Percentiles rank a stretch among this genome's conserved stretches.
These are phyloP conservation scores for Phaeophleospora eucalypticola DNA, from an alignment of 2,329 filamentous ascomycete species.

Conservation along the genomic window DNA sequence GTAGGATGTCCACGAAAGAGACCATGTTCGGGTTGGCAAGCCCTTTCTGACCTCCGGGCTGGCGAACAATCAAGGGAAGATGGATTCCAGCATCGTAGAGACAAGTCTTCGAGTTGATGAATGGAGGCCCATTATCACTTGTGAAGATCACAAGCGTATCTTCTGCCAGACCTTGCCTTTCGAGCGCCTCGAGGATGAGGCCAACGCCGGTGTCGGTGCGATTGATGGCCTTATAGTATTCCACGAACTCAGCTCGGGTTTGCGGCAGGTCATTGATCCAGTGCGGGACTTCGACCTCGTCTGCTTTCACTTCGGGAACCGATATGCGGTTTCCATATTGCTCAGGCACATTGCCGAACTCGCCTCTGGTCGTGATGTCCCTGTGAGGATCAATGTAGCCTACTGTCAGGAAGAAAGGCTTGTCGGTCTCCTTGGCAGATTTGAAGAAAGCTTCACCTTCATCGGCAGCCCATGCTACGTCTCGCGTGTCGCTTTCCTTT, in stretches of 20 bases:
- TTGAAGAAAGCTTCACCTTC: slow-evolving; percentile 39
- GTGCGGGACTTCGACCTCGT: slow-evolving; percentile 39
- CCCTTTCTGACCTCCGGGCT: slow-evolving; percentile 28
- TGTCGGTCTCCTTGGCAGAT: slow-evolving; percentile 27
- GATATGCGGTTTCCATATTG: slow-evolving; percentile 12
- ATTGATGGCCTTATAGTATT: slow-evolving; percentile 40
- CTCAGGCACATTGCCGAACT: slow-evolving; percentile 44
- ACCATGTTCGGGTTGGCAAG: slow-evolving; percentile 43
- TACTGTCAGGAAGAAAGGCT: slow-evolving; percentile 46
- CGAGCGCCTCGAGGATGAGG: slow-evolving; percentile 36
- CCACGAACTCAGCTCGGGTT: slow-evolving; percentile 41
- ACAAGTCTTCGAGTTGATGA: slow-evolving; percentile 51
- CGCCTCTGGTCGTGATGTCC: slow-evolving; percentile 35
- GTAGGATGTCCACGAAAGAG: slow-evolving; percentile 46
- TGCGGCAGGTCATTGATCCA: slow-evolving; percentile 42
- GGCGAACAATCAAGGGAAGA: slow-evolving; percentile 42
- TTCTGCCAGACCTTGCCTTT: slow-evolving; percentile 30
- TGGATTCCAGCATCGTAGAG: slow-evolving; percentile 47
- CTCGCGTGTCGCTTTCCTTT: slow-evolving; percentile 42
- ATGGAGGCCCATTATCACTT: slow-evolving; percentile 49
- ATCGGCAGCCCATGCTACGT: slow-evolving; percentile 42
- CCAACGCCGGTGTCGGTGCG: slow-evolving; percentile 44
- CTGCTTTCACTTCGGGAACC: slow-evolving; percentile 15
- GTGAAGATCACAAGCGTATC: slow-evolving; percentile 45
- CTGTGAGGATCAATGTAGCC: slow-evolving; percentile 48